These are phyloP conservation scores for Hypoxylon sp. DNA, from an alignment of 2,329 filamentous ascomycete species.

Conservation along the genomic window DNA sequence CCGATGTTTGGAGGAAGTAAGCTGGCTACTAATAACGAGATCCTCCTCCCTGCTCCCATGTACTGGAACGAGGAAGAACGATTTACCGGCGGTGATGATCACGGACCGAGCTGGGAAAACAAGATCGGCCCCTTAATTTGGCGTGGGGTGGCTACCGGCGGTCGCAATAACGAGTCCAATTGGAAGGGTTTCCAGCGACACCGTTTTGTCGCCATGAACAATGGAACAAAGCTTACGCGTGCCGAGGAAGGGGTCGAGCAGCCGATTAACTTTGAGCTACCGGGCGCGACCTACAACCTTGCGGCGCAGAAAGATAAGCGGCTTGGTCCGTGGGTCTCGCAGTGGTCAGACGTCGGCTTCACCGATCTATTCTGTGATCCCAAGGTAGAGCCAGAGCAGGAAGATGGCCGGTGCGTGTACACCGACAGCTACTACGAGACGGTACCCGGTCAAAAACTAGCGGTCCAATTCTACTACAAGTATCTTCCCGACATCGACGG, in stretches of 20 bases:
- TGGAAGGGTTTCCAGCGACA: conserved; percentile 82
- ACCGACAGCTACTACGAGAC: conserved; percentile 60
- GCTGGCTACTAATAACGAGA: conserved; percentile 75
- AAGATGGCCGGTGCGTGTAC: conserved; percentile 59
- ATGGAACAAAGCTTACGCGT: conserved; percentile 67
- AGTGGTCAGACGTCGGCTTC: conserved; percentile 64
- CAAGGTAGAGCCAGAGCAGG: conserved; percentile 49
- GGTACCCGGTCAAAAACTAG: conserved; percentile 56
- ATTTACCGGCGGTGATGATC: conserved; percentile 68
- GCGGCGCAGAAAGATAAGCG: conserved; percentile 57
- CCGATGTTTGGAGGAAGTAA: conserved; percentile 78
- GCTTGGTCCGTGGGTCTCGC: conserved; percentile 63
- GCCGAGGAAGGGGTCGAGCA: conserved; percentile 59
- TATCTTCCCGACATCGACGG: conserved; percentile 83
- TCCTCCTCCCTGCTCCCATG: conserved; percentile 75
- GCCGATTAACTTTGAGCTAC: conserved; percentile 66
- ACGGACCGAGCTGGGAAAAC: conserved; percentile 66
- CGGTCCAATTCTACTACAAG: conserved; percentile 71
- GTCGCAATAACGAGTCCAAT: conserved; percentile 67
- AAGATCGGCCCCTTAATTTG: conserved; percentile 69
- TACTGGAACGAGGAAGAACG: conserved; percentile 74
- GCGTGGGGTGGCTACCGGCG: conserved; percentile 76
- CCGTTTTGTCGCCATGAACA: conserved; percentile 79
- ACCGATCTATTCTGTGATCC: conserved; percentile 65
- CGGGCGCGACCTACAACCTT: conserved; percentile 60